These are phyloP conservation scores for Phytophthora sp. DNA, from an alignment of 352 stramenopile species.

Conservation along the genomic window DNA sequence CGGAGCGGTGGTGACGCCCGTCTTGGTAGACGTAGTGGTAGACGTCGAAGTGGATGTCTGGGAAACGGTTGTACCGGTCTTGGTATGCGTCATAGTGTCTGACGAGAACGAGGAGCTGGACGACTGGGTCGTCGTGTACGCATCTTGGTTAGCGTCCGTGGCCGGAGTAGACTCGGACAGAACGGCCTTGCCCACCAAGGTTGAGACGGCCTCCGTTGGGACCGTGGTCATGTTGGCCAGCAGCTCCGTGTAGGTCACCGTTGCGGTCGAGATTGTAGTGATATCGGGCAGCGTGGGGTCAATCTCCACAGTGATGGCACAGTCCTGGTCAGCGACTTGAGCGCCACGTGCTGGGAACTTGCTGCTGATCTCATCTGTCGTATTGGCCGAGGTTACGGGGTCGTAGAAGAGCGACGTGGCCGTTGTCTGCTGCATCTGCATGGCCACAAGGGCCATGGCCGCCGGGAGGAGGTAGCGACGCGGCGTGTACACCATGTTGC, in stretches of 20 bases:
- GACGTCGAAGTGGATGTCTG: slow-evolving; percentile 26
- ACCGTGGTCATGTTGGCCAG: slow-evolving; percentile 28
- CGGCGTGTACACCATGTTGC: slow-evolving; percentile 33
- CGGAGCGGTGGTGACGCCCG: background rate
- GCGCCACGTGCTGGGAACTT: slow-evolving; percentile 25
- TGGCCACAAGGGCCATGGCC: slow-evolving; percentile 21
- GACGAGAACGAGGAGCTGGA: slow-evolving; percentile 11
- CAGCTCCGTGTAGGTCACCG: slow-evolving; percentile 27
- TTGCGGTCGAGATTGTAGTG: slow-evolving; percentile 28
- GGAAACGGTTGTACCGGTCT: slow-evolving; percentile 31
- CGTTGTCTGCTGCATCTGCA: slow-evolving; percentile 24
- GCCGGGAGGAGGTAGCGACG: slow-evolving; percentile 29
- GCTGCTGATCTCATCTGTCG: slow-evolving; percentile 20
- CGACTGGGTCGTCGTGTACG: slow-evolving; percentile 32
- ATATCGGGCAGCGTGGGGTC: slow-evolving; percentile 27
- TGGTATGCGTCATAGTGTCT: slow-evolving; percentile 15
- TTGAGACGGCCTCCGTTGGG: slow-evolving; percentile 28
- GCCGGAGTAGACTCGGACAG: slow-evolving; percentile 12
- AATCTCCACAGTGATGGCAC: slow-evolving; percentile 21
- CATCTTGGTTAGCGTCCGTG: slow-evolving; percentile 24
- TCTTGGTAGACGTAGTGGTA: slow-evolving; percentile 25
- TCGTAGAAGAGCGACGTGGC: slow-evolving; percentile 27
- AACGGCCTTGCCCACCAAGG: slow-evolving; percentile 17
- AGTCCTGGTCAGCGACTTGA: slow-evolving; percentile 31
- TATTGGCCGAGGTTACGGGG: slow-evolving; percentile 17